phyloP scores from a whole-genome alignment of 2,329 filamentous ascomycete genomes.

The Scedosporium minutisporum region DNA sequence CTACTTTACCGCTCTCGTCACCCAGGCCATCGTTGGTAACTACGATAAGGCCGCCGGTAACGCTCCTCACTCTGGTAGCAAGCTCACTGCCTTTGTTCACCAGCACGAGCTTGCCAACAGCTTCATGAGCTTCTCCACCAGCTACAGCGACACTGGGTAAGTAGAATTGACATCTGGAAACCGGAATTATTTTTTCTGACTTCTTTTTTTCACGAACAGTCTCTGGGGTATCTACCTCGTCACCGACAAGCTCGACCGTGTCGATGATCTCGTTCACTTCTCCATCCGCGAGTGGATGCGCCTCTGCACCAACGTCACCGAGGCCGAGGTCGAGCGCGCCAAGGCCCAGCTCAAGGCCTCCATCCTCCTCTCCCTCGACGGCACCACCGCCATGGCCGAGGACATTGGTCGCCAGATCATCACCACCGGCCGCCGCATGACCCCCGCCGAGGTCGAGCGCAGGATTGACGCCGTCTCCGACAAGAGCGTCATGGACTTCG shows the following conservation, averaged over 20 bases:
- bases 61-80: constrained; percentile 94
- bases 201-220: constrained; percentile 35
- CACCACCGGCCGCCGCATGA: constrained; percentile 88
- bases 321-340: constrained; percentile 91
- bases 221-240: constrained; percentile 99
- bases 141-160: constrained; percentile 98
- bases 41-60: constrained; percentile 99
- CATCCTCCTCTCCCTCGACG: constrained; percentile 92
- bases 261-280: constrained; percentile 98
- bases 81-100: constrained; percentile 90
- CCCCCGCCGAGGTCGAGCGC: constrained; percentile 88
- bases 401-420: constrained; percentile 98
- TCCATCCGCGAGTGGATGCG: constrained; percentile 97
- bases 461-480: constrained; percentile 81
- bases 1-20: constrained; percentile 96
- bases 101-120: constrained; percentile 95
- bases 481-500: constrained; percentile 96
- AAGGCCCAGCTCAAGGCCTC: constrained; percentile 99
- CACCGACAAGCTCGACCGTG: constrained; percentile 73
- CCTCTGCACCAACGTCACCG: constrained; percentile 76
- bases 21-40: constrained; percentile 98
- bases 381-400: constrained; percentile 93
- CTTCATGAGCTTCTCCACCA: constrained; percentile 99
- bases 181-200: neutral
- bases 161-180: constrained; percentile 19